Evolutionary conservation across 108 stramenopile genomes (phyloP).

Genomic region (Nitzschia putrida): DNA sequence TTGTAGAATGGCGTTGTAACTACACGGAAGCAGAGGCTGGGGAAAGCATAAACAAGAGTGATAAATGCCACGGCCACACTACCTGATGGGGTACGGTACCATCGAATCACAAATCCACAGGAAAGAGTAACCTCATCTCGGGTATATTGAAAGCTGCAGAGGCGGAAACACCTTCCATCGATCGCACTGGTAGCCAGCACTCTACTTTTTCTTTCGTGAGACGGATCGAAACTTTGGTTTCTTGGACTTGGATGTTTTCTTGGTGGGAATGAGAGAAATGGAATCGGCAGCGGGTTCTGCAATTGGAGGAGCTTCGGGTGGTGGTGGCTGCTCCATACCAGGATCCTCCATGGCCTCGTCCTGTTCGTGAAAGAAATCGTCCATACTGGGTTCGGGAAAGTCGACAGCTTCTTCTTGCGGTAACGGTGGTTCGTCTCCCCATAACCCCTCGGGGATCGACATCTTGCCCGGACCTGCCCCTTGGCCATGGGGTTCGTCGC

Average conservation of each 20-base stretch:
- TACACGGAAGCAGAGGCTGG: too few relatives aligned
- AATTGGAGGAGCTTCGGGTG: background rate
- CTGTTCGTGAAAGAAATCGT: slow-evolving; percentile 40
- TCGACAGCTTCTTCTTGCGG: slow-evolving; percentile 1
- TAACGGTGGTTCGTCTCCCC: background rate
- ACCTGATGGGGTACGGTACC: too few relatives aligned
- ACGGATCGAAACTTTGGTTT: slow-evolving; percentile 42
- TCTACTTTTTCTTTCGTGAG: slow-evolving; percentile 27
- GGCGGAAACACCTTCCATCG: too few relatives aligned
- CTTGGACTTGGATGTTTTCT: slow-evolving; percentile 21
- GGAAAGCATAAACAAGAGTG: too few relatives aligned
- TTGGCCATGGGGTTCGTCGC: slow-evolving; percentile 11
- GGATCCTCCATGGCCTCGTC: slow-evolving; percentile 5
- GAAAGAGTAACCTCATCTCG: too few relatives aligned
- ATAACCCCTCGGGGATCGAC: background rate
- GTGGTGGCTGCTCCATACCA: background rate
- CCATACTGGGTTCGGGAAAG: slow-evolving; percentile 33
- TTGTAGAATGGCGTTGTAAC: too few relatives aligned
- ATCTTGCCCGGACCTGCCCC: background rate
- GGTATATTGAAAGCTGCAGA: too few relatives aligned
- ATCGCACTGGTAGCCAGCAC: background rate
- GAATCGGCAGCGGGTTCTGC: background rate
- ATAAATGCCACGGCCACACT: too few relatives aligned
- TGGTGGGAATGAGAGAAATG: slow-evolving; percentile 38
- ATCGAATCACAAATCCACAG: too few relatives aligned